Conservation (phyloP, 2,329 filamentous ascomycete genomes). For the Byssoonygena ceratinophila region DNA sequence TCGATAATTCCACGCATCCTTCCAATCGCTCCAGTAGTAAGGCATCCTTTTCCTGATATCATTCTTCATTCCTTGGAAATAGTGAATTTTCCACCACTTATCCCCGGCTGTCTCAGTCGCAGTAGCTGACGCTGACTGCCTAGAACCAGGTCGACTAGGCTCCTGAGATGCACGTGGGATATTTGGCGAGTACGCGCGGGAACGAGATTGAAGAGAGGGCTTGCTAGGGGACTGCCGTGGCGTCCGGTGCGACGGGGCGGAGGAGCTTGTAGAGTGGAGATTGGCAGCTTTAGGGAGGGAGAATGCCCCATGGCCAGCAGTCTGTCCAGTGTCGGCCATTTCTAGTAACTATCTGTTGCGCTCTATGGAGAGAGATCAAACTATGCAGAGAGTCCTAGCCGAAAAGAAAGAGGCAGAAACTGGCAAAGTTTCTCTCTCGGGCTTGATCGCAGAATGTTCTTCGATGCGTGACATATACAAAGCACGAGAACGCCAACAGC, state of each 20-base stretch:
- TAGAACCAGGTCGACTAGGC: neutral
- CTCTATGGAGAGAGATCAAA: neutral
- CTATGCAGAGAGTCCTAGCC: neutral
- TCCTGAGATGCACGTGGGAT: neutral
- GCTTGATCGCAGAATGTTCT: too few relatives aligned
- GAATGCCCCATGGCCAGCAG: slow-evolving; percentile 18
- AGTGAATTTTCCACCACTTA: slow-evolving; percentile 62
- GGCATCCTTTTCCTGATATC: slow-evolving; percentile 65
- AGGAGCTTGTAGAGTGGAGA: slow-evolving; percentile 21
- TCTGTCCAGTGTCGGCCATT: slow-evolving; percentile 27
- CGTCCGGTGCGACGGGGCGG: slow-evolving; percentile 17
- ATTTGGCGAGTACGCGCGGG: neutral
- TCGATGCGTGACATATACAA: too few relatives aligned
- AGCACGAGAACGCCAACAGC: too few relatives aligned
- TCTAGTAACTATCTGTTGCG: neutral
- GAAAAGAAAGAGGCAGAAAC: neutral
- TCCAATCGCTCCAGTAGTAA: slow-evolving; percentile 73
- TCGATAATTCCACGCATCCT: slow-evolving; percentile 80
- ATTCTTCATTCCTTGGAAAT: slow-evolving; percentile 69
- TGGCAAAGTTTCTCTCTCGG: too few relatives aligned
- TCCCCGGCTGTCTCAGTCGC: slow-evolving; percentile 9
- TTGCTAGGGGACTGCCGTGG: slow-evolving; percentile 22
- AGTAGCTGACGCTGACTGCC: neutral
- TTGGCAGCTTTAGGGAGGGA: slow-evolving; percentile 21
- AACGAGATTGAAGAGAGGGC: slow-evolving; percentile 16